phyloP scores from a whole-genome alignment of 495 filamentous ascomycete genomes.

The Penicillium bovifimosum region DNA sequence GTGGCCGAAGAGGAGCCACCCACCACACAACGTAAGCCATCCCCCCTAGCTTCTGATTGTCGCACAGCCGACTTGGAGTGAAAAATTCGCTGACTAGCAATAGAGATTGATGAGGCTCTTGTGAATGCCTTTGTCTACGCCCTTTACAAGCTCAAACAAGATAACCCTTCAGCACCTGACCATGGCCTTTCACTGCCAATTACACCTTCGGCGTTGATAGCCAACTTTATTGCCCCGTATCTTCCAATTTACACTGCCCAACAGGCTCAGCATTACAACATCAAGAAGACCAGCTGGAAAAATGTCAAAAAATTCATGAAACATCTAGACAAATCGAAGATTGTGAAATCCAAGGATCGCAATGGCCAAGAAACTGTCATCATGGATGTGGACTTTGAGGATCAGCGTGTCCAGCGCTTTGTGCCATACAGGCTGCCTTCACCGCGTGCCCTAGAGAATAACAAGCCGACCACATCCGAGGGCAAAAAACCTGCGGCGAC shows the following conservation, averaged over 20 bases:
- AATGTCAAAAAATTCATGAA: slow-evolving; percentile 72
- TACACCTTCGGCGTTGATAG: slow-evolving; percentile 59
- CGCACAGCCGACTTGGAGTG: neutral
- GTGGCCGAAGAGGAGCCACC: slow-evolving; percentile 43
- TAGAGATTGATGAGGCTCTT: slow-evolving; percentile 67
- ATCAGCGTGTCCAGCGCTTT: slow-evolving; percentile 50
- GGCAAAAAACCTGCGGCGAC: slow-evolving; percentile 40
- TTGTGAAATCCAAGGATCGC: slow-evolving; percentile 62
- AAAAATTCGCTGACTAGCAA: slow-evolving; percentile 13
- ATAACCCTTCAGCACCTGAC: slow-evolving; percentile 40
- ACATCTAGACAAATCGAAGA: slow-evolving; percentile 55
- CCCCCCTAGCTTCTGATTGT: neutral
- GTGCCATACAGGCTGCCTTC: slow-evolving; percentile 57
- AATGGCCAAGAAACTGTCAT: slow-evolving; percentile 62
- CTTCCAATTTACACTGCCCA: slow-evolving; percentile 54
- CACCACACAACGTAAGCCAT: slow-evolving; percentile 48
- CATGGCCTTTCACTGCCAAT: slow-evolving; percentile 58
- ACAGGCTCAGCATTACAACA: slow-evolving; percentile 54
- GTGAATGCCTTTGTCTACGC: slow-evolving; percentile 64
- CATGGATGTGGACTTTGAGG: slow-evolving; percentile 60
- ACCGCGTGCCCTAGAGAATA: slow-evolving; percentile 31
- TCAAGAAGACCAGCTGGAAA: slow-evolving; percentile 75
- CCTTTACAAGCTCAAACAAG: slow-evolving; percentile 50
- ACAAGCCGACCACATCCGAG: slow-evolving; percentile 27
- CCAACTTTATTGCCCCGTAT: slow-evolving; percentile 61